These are phyloP conservation scores for Rhododendron ovatum DNA, from an alignment of 148 eudicot genomes.

Conservation along the genomic window DNA sequence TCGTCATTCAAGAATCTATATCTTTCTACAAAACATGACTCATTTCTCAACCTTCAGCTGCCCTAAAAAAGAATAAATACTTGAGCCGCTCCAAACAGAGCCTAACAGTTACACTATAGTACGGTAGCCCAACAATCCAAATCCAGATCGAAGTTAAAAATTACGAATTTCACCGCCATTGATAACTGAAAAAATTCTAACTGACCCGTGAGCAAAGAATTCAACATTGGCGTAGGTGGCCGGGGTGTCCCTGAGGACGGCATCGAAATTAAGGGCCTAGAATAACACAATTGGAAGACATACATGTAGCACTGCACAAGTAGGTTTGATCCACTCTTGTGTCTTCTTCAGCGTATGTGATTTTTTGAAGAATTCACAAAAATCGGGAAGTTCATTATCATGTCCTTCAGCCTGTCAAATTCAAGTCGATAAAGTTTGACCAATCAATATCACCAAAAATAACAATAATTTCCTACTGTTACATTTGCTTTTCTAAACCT, in stretches of 20 bases:
- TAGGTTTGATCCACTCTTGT: no score
- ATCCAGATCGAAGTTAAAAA: neutral
- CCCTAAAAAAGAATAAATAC: neutral
- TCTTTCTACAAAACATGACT: neutral
- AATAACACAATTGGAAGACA: no score
- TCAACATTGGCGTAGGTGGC: constrained; percentile 71
- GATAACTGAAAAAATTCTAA: neutral
- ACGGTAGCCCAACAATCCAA: neutral
- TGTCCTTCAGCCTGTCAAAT: no score
- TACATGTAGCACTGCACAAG: no score
- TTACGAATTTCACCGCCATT: neutral
- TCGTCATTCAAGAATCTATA: neutral
- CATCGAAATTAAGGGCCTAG: constrained; percentile 32
- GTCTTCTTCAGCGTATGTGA: no score
- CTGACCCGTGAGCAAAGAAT: constrained; percentile 88
- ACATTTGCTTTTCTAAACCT: no score
- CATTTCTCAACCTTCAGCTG: neutral
- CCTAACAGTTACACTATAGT: neutral
- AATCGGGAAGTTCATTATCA: no score
- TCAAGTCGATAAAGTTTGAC: no score
- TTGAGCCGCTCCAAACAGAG: neutral
- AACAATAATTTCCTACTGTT: no score
- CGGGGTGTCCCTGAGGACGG: constrained; percentile 60
- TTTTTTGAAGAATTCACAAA: no score
- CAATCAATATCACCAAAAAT: no score